Percentiles rank a stretch among this genome's conserved stretches.
These are phyloP conservation scores for Mycena haematopus DNA, from an alignment of 768 basidiomycete species.

Conservation along the genomic window DNA sequence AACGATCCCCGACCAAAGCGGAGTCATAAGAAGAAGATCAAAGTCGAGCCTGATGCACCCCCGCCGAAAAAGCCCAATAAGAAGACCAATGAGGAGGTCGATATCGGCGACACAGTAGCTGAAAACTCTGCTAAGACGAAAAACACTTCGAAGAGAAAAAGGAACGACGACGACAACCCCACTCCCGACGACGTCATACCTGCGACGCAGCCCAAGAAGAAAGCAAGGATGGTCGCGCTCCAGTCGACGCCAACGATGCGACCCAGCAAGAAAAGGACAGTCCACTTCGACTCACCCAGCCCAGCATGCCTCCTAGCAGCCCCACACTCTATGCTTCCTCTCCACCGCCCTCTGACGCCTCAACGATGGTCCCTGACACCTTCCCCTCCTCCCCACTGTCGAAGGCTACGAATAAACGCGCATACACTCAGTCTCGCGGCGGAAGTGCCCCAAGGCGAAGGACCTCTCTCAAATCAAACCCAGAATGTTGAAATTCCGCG, in stretches of 20 bases:
- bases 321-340: conserved; percentile 19
- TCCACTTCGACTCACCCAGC: not conserved
- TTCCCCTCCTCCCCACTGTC: conserved; percentile 3
- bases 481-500: not conserved
- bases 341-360: conserved; percentile 17
- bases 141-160: conserved; percentile 1
- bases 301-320: conserved; percentile 18
- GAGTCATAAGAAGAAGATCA: not conserved
- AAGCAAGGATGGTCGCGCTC: not conserved
- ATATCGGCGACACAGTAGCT: not conserved
- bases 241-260: not conserved
- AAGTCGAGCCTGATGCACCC: not conserved
- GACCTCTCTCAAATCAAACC: not conserved
- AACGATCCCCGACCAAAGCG: not conserved
- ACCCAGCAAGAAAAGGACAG: conserved; percentile 5
- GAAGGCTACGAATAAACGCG: not conserved
- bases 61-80: conserved; percentile 4
- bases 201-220: conserved; percentile 3
- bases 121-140: not conserved
- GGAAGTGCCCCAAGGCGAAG: not conserved
- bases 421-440: not conserved
- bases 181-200: not conserved
- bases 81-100: not conserved
- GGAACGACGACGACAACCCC: not conserved
- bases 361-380: conserved; percentile 7